Base-by-base conservation (phyloP, 1,139 yeast genomes). In the Pichia sp. region DNA sequence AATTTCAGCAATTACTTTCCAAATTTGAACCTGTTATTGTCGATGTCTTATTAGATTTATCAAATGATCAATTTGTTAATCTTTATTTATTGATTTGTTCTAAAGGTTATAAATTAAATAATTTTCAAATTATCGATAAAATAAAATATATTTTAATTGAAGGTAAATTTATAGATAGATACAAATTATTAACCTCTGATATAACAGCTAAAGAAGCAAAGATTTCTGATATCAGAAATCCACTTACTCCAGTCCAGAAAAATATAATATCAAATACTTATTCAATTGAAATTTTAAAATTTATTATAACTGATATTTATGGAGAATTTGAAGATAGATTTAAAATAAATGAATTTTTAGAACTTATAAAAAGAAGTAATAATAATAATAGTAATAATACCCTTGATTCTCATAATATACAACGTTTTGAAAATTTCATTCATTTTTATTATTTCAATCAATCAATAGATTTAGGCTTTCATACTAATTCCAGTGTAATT, bases 271-370 rank as follows among this genome's bases (percentile, higher is more conserved):
- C 35, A 4, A 7, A n/a, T 2, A 30, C 35, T 9, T 47, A 45
- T 23, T 38, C 49, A 24, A 24, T 12, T 12, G 37, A 4, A 9
- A 11, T 12, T 8, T 40, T 22, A n/a, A 37, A 40, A 32, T n/a
- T 12, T 5, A 42, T 47, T 4, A 40, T 47, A 8, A n/a, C 24
- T 3, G 30, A 40, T 6, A 3, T 40, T 22, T 45, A 45, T 11
- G 9, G 41, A 6, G 42, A 43, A 24, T 30, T 45, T 4, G n/a
- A 36, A 3, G 46, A 42, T 35, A 23, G 2, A 11, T n/a, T 8
- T 3, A 47, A 42, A 25, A 38, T 40, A 9, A 30, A 35, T 6
- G 51, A 47, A 23, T 47, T 27, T 31, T 34, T 41, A 11, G 22
- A 29, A 6, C 31, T 43, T 12, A 28, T 43, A 25, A 22, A 12